These are phyloP conservation scores for Tilletia indica DNA, from an alignment of 1,284 basidiomycete genomes.

Conservation along the genomic window DNA sequence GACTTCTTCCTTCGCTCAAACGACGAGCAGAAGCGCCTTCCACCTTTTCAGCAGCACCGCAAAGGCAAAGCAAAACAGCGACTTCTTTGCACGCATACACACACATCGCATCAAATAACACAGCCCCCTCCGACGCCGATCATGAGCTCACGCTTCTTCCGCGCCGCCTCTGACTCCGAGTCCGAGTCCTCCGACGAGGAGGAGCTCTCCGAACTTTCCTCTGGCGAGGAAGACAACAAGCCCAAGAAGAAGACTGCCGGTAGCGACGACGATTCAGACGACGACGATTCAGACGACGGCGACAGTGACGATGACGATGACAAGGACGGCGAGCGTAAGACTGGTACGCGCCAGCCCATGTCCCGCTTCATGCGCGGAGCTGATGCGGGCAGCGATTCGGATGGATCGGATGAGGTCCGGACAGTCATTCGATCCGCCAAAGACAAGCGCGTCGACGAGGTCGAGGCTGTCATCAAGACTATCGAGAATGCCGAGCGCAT, in stretches of 20 bases:
- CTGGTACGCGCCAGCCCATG: constrained; percentile 32
- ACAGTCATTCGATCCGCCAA: constrained; percentile 78
- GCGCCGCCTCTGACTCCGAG: constrained; percentile 52
- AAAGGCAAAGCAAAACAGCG: no score
- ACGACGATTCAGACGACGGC: constrained; percentile 28
- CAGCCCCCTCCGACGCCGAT: neutral
- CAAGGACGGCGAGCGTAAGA: neutral
- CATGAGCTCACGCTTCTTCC: constrained; percentile 55
- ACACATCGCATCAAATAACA: neutral
- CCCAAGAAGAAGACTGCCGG: constrained; percentile 33
- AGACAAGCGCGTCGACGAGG: constrained; percentile 81
- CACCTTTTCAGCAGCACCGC: no score
- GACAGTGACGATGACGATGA: constrained; percentile 23
- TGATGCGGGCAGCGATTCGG: constrained; percentile 62
- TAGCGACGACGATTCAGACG: constrained; percentile 38
- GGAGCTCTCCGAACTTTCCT: constrained; percentile 50
- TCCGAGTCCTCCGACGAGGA: constrained; percentile 54
- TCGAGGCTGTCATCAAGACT: constrained; percentile 78
- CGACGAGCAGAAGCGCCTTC: neutral
- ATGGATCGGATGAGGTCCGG: constrained; percentile 68
- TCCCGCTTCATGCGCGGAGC: constrained; percentile 55
- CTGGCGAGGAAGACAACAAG: constrained; percentile 42
- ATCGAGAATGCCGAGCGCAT: constrained; percentile 96
- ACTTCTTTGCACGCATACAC: no score
- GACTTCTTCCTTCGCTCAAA: no score